Percentiles rank a stretch among this genome's conserved stretches.
phyloP scores from a whole-genome alignment of 2,329 filamentous ascomycete species.

The Arthrobotrys megalospora region DNA sequence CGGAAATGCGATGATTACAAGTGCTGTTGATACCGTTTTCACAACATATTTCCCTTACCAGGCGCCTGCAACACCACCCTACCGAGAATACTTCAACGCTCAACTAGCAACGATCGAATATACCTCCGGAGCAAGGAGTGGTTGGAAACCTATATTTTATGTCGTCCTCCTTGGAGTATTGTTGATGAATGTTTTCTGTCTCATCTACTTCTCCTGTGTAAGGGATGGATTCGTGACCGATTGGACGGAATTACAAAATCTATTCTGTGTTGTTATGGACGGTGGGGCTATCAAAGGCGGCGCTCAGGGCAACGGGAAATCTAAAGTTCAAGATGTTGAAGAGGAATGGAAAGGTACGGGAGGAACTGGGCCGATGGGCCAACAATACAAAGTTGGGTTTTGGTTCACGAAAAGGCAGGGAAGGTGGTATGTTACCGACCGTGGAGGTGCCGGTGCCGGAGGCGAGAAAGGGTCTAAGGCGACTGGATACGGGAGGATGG shows the following conservation, averaged over 20 bases:
- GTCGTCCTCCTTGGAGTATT: slow-evolving; percentile 77
- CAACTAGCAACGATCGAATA: slow-evolving; percentile 78
- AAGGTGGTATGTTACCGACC: slow-evolving; percentile 57
- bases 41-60: slow-evolving; percentile 73
- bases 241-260: slow-evolving; percentile 82
- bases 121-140: slow-evolving; percentile 75
- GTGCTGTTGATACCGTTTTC: slow-evolving; percentile 75
- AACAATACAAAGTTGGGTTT: slow-evolving; percentile 58
- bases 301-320: background rate
- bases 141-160: slow-evolving; percentile 79
- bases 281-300: slow-evolving; percentile 36
- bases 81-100: slow-evolving; percentile 75
- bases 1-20: slow-evolving; percentile 77
- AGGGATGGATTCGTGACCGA: slow-evolving; percentile 78
- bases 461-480: slow-evolving; percentile 22
- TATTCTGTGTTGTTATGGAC: slow-evolving; percentile 70
- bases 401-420: slow-evolving; percentile 54
- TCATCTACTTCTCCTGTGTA: slow-evolving; percentile 75
- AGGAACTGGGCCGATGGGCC: slow-evolving; percentile 47
- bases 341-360: slow-evolving; percentile 53
- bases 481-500: slow-evolving; percentile 36
- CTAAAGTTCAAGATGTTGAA: background rate
- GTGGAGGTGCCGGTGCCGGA: background rate
- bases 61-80: background rate
- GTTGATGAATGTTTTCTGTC: slow-evolving; percentile 76